Base-by-base conservation (phyloP, 805 yeast genomes). In the Metschnikowia borealis region DNA sequence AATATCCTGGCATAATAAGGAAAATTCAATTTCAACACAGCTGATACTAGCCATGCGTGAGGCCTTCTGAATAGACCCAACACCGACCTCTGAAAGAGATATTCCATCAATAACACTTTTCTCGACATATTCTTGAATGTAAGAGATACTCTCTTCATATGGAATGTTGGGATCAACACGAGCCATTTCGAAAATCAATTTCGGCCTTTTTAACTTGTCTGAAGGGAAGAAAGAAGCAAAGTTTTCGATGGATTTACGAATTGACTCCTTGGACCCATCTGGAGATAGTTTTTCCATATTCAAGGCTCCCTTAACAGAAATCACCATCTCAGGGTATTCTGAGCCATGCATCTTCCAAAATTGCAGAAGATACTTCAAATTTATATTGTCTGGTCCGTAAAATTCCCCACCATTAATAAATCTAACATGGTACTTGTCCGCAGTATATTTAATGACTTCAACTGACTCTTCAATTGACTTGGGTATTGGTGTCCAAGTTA, bases 341-440 rank as follows among this genome's bases (percentile, higher is more conserved):
- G 71, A 69, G 43, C 79, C 83, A 2, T 89, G 86, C 52, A 78
- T 71, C n/a, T 62, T 73, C 57, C 87, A 79, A 62, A 85, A 89
- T 7, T 73, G 77, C 43, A 77, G 70, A 38, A 87, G 63, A 49
- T 80, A 73, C 57, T 76, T 67, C 70, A 89, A 69, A 61, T 87
- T 87, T 53, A 69, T 66, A 43, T 59, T 59, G 44, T 72, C 69
- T 0, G 66, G 53, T 14, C 95, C 95, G 59, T 89, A 89, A 62
- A 89, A 87, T 59, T 84, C 94, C 52, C 94, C 94, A 26, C 82
- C 83, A 61, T 88, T 88, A 66, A 87, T 69, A 51, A 85, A 76
- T 10, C 66, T 67, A 66, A 80, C 71, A 54, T 82, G 74, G 26
- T 85, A 84, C 34, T 72, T 68, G 34, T 63, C 62, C 23, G 63